These are phyloP conservation scores for Globisporangium megalacanthum DNA, from an alignment of 352 stramenopile species.

Conservation along the genomic window DNA sequence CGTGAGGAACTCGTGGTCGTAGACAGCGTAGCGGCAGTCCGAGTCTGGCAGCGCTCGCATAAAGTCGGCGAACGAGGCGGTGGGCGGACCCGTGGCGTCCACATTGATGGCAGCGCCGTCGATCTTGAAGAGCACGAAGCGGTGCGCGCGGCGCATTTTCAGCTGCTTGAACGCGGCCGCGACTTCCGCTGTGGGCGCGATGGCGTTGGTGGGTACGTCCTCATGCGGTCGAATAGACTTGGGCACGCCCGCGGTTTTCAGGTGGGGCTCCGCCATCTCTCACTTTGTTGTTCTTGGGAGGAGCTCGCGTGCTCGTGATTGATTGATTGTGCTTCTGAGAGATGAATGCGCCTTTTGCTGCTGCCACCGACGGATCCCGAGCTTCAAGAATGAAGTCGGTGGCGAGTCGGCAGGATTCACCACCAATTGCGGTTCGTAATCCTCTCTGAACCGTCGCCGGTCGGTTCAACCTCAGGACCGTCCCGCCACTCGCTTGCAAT, in stretches of 20 bases:
- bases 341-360: too few relatives aligned
- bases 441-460: too few relatives aligned
- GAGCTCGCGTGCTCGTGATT: neutral
- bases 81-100: slow-evolving; percentile 44
- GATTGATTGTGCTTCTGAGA: neutral
- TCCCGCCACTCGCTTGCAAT: too few relatives aligned
- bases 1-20: slow-evolving; percentile 79
- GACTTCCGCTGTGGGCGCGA: slow-evolving; percentile 56
- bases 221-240: slow-evolving; percentile 72
- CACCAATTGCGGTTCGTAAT: too few relatives aligned
- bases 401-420: too few relatives aligned
- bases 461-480: too few relatives aligned
- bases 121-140: slow-evolving; percentile 82
- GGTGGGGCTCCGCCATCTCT: slow-evolving; percentile 71
- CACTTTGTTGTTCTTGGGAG: slow-evolving; percentile 1
- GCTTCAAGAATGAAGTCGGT: too few relatives aligned
- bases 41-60: slow-evolving; percentile 57
- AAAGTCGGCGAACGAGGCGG: slow-evolving; percentile 51
- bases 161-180: slow-evolving; percentile 77
- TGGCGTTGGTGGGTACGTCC: slow-evolving; percentile 64
- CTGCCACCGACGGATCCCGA: too few relatives aligned
- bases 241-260: slow-evolving; percentile 81
- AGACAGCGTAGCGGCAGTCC: slow-evolving; percentile 85
- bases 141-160: slow-evolving; percentile 86
- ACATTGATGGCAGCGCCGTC: slow-evolving; percentile 65